These are phyloP conservation scores for Agrocybe praecox DNA, from an alignment of 768 basidiomycete species.

Conservation along the genomic window DNA sequence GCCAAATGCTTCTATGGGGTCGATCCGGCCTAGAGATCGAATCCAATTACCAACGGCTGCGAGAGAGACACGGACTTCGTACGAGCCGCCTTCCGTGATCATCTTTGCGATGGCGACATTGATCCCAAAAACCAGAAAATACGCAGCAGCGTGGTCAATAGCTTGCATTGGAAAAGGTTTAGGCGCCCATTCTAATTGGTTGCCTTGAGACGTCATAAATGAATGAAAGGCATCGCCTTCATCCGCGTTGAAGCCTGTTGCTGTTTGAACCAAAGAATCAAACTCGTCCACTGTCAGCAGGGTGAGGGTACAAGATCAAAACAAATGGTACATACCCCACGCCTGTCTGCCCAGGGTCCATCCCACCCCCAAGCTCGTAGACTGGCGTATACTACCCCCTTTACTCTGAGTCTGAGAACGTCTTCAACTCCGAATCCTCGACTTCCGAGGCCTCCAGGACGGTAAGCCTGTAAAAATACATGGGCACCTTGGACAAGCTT, in stretches of 20 bases:
- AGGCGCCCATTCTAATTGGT: slow-evolving; percentile 12
- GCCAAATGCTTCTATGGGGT: slow-evolving; percentile 43
- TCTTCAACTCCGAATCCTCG: slow-evolving; percentile 51
- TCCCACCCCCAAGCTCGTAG: slow-evolving; percentile 60
- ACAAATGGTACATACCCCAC: slow-evolving; percentile 40
- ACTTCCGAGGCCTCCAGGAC: slow-evolving; percentile 48
- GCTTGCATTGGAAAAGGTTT: slow-evolving; percentile 58
- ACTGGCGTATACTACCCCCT: slow-evolving; percentile 54
- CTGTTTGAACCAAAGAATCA: slow-evolving; percentile 66
- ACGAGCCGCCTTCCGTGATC: slow-evolving; percentile 59
- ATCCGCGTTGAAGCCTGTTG: slow-evolving; percentile 59
- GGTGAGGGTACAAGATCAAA: neutral
- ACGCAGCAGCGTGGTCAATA: slow-evolving; percentile 61
- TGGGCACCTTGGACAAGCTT: slow-evolving; percentile 44
- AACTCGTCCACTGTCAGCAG: slow-evolving; percentile 38
- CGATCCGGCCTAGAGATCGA: slow-evolving; percentile 50
- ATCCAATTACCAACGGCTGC: slow-evolving; percentile 60
- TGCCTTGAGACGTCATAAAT: slow-evolving; percentile 18
- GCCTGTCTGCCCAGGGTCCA: slow-evolving; percentile 54
- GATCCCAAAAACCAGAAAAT: slow-evolving; percentile 60
- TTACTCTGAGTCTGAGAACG: slow-evolving; percentile 23
- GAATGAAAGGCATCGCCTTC: slow-evolving; percentile 51
- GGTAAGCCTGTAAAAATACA: slow-evolving; percentile 65
- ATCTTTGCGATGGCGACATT: slow-evolving; percentile 56
- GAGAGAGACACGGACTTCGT: slow-evolving; percentile 61